Conservation (phyloP, 352 stramenopile genomes). For the Blastocystis sp. region DNA sequence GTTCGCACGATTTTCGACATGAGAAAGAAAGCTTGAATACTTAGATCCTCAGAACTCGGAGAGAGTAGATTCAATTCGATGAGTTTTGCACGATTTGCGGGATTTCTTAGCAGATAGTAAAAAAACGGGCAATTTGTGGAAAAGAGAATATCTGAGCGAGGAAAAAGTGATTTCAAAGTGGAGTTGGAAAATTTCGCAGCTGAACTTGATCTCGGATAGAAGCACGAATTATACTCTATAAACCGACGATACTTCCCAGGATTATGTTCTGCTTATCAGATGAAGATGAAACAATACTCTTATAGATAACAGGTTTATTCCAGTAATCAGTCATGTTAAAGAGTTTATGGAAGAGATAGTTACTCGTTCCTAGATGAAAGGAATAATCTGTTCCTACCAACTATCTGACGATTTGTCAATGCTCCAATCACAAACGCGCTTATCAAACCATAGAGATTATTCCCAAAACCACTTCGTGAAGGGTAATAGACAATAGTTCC, state of each 20-base stretch:
- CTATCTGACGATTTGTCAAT: not conserved
- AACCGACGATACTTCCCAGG: not conserved
- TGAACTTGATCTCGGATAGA: not conserved
- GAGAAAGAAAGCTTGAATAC: slow-evolving; percentile 29
- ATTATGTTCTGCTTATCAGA: not conserved
- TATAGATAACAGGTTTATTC: not conserved
- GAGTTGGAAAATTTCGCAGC: not conserved
- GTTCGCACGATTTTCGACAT: not conserved
- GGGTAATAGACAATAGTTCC: not conserved
- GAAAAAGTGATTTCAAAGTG: not conserved
- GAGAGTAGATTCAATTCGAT: not conserved
- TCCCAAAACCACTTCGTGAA: slow-evolving; percentile 26
- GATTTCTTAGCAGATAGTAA: not conserved
- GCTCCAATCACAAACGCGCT: slow-evolving; percentile 39
- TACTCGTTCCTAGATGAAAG: not conserved
- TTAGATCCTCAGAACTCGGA: not conserved
- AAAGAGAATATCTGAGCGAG: not conserved
- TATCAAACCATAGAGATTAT: slow-evolving; percentile 23
- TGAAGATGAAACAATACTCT: not conserved
- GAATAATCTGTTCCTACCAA: not conserved
- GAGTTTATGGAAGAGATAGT: not conserved
- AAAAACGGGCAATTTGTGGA: slow-evolving; percentile 42
- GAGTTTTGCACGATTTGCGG: not conserved
- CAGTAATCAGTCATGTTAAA: slow-evolving; percentile 38
- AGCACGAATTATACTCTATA: slow-evolving; percentile 23